A percentile compares a stretch with the other conserved stretches of the same genome.
Conservation (phyloP, 352 stramenopile species). For the Aphanomyces cochlioides region DNA sequence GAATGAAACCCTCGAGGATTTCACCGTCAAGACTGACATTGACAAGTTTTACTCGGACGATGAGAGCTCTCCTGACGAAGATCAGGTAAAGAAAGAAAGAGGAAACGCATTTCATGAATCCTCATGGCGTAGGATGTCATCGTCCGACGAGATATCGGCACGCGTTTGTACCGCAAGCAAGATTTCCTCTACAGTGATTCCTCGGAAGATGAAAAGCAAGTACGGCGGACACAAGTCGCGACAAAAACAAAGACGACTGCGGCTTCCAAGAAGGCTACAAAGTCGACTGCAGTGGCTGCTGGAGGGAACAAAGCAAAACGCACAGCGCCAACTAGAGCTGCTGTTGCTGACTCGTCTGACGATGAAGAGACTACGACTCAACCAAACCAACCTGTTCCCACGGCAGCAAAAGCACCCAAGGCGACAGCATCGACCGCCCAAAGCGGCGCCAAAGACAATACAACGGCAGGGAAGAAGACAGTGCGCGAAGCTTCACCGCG, state of each 20-base stretch:
- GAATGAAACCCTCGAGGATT: slow-evolving; percentile 58
- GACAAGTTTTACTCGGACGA: slow-evolving; percentile 79
- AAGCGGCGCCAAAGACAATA: background rate
- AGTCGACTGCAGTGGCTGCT: background rate
- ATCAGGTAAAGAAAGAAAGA: slow-evolving; percentile 10
- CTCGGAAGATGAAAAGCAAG: slow-evolving; percentile 30
- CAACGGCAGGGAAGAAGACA: no score
- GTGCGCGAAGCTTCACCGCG: no score
- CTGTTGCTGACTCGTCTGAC: no score
- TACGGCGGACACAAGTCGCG: no score
- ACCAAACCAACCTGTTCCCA: no score
- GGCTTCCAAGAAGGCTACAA: background rate
- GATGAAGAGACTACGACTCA: no score
- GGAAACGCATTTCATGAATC: background rate
- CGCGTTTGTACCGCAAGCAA: slow-evolving; percentile 60
- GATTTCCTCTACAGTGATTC: slow-evolving; percentile 61
- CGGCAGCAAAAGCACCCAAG: no score
- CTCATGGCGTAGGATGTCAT: slow-evolving; percentile 52
- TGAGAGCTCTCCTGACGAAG: slow-evolving; percentile 48
- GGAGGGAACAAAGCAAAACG: no score
- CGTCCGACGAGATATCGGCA: slow-evolving; percentile 38
- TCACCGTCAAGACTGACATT: slow-evolving; percentile 61
- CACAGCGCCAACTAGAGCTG: no score
- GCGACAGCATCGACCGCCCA: background rate
- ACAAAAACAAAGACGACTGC: no score